Evolutionary conservation across 2,329 filamentous ascomycete species (phyloP).

Genomic region (Fusarium cyanostomum): DNA sequence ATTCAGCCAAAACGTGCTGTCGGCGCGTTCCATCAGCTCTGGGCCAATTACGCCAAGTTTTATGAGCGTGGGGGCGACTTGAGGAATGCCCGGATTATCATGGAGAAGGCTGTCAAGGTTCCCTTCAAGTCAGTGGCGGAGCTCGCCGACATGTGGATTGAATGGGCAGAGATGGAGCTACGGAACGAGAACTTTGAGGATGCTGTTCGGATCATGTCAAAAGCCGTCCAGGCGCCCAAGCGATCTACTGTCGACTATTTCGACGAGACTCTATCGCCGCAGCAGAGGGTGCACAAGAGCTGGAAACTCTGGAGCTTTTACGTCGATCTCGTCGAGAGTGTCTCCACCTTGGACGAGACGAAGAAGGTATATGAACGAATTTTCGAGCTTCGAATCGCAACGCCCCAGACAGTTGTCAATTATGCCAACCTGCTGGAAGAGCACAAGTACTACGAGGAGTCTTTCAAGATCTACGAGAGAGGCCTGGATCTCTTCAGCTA

Average conservation of each 20-base stretch:
- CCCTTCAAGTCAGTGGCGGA: constrained; percentile 98
- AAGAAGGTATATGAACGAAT: constrained; percentile 96
- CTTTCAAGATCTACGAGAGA: constrained; percentile 96
- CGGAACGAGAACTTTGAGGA: constrained; percentile 96
- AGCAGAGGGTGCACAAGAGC: constrained; percentile 97
- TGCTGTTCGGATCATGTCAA: constrained; percentile 95
- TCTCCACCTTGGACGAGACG: constrained; percentile 89
- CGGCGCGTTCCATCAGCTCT: constrained; percentile 92
- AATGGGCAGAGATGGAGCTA: constrained; percentile 98
- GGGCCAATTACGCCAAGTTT: constrained; percentile 96
- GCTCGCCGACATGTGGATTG: constrained; percentile 97
- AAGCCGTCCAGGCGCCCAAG: constrained; percentile 96
- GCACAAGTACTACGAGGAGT: constrained; percentile 94
- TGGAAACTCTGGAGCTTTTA: constrained; percentile 99
- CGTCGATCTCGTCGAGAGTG: constrained; percentile 95
- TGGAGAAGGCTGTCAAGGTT: constrained; percentile 98
- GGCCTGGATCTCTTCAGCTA: constrained; percentile 98
- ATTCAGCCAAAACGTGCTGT: constrained; percentile 94
- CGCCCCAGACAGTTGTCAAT: constrained; percentile 97
- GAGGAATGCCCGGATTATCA: constrained; percentile 85
- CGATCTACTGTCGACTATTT: constrained; percentile 99
- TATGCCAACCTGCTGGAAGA: constrained; percentile 96
- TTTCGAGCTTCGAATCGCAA: constrained; percentile 97
- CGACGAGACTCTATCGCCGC: constrained; percentile 90
- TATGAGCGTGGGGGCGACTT: constrained; percentile 91